Conservation (phyloP, 768 basidiomycete genomes). For the Panaeolus papilionaceus region DNA sequence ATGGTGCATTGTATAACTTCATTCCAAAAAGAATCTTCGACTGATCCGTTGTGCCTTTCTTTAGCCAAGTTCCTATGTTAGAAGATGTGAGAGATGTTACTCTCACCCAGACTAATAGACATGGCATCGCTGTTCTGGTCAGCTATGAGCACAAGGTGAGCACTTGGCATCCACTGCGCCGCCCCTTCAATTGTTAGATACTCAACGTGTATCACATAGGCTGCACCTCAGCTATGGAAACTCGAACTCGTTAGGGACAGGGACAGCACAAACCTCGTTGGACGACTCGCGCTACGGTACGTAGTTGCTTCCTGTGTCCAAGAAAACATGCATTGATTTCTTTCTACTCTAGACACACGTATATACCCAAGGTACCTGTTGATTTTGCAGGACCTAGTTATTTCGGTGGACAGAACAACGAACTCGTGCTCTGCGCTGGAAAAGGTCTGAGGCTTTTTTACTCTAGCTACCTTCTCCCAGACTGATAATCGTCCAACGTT, state of each 20-base stretch:
- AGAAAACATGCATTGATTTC: conserved; percentile 3
- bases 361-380: conserved; percentile 68
- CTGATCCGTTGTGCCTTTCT: neutral
- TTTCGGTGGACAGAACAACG: conserved; percentile 81
- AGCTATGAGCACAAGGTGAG: conserved; percentile 79
- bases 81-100: conserved; percentile 79
- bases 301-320: conserved; percentile 21
- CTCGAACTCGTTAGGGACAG: conserved; percentile 67
- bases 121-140: conserved; percentile 65
- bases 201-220: conserved; percentile 42
- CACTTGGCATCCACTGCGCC: neutral
- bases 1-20: conserved; percentile 49
- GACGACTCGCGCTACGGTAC: conserved; percentile 48
- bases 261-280: conserved; percentile 39
- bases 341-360: conserved; percentile 66
- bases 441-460: conserved; percentile 54
- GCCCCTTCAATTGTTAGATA: neutral
- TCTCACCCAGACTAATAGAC: conserved; percentile 52
- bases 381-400: conserved; percentile 85
- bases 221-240: conserved; percentile 82
- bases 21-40: neutral
- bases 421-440: conserved; percentile 78
- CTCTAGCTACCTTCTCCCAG: neutral
- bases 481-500: conserved; percentile 1
- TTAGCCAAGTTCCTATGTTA: conserved; percentile 73